These are phyloP conservation scores for Boletus sp. DNA, from an alignment of 1,284 basidiomycete species.

Conservation along the genomic window DNA sequence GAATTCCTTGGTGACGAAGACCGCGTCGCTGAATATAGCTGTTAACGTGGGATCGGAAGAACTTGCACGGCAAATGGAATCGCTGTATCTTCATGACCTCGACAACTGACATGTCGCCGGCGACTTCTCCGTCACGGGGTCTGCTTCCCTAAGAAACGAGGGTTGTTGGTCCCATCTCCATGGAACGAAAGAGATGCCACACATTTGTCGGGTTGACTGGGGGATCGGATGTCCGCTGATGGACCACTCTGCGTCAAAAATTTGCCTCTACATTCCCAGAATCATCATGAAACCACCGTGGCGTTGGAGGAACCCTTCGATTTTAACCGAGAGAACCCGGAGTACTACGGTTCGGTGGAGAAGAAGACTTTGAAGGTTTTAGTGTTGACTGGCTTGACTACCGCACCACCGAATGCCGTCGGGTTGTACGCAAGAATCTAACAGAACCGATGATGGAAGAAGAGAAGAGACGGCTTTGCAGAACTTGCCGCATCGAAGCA, in stretches of 20 bases:
- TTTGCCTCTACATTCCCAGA: slow-evolving; percentile 7
- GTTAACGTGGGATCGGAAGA: too few relatives aligned
- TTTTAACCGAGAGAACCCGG: slow-evolving; percentile 9
- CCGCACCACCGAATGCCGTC: slow-evolving; percentile 1
- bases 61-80: too few relatives aligned
- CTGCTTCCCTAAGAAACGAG: too few relatives aligned
- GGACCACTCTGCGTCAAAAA: slow-evolving; percentile 5
- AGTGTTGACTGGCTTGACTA: slow-evolving; percentile 7
- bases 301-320: slow-evolving; percentile 8
- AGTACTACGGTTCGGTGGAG: slow-evolving; percentile 5
- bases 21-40: too few relatives aligned
- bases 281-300: slow-evolving; percentile 13
- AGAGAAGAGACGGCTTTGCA: slow-evolving; percentile 6
- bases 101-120: slow-evolving; percentile 11
- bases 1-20: slow-evolving; percentile 7
- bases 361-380: slow-evolving; percentile 3
- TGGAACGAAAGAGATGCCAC: too few relatives aligned
- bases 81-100: slow-evolving; percentile 1
- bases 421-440: slow-evolving; percentile 2
- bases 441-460: slow-evolving; percentile 11
- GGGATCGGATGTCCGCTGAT: too few relatives aligned
- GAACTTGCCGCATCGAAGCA: too few relatives aligned
- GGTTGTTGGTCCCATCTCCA: too few relatives aligned
- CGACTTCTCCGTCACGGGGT: too few relatives aligned
- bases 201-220: neutral